A percentile compares a stretch with the other conserved stretches of the same genome.
Conservation (phyloP, 768 basidiomycete genomes). For the Kwoniella heveanensis region DNA sequence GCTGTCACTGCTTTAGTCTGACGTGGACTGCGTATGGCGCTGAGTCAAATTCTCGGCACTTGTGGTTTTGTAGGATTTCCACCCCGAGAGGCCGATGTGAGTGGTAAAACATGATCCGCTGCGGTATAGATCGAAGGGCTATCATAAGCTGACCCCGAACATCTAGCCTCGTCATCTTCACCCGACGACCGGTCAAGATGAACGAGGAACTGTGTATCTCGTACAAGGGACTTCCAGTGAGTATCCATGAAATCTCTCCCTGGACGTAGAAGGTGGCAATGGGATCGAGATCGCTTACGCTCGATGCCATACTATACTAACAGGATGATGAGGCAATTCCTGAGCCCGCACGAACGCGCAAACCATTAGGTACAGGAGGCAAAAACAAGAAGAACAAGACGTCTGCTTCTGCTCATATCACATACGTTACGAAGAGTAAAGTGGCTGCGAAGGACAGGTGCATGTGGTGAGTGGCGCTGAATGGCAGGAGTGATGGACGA, state of each 20-base stretch:
- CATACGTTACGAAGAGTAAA: constrained; percentile 15
- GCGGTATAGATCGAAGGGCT: not conserved
- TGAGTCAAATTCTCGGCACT: not conserved
- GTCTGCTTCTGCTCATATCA: constrained; percentile 25
- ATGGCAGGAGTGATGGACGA: too few species aligned
- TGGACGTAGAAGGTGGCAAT: too few species aligned
- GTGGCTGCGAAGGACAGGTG: constrained; percentile 24
- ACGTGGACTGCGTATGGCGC: not conserved
- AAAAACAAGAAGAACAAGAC: constrained; percentile 22
- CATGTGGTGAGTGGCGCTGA: constrained; percentile 16
- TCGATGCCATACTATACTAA: not conserved
- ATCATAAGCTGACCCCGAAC: too few species aligned
- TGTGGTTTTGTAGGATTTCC: constrained; percentile 43
- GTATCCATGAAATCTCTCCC: too few species aligned
- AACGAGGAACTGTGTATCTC: constrained; percentile 54
- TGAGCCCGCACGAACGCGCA: constrained; percentile 3
- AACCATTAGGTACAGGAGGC: constrained; percentile 9
- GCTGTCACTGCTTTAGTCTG: not conserved
- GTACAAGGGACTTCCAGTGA: constrained; percentile 50
- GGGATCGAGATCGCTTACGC: too few species aligned
- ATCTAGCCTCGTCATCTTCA: constrained; percentile 49
- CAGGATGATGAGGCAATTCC: constrained; percentile 21
- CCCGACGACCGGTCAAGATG: constrained; percentile 36
- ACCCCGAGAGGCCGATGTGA: constrained; percentile 52
- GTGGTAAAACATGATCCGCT: constrained; percentile 15